Percentiles rank a stretch among this genome's conserved stretches.
These are phyloP conservation scores for Solanum pimpinellifolium DNA, from an alignment of 257 asterid species.

Conservation along the genomic window DNA sequence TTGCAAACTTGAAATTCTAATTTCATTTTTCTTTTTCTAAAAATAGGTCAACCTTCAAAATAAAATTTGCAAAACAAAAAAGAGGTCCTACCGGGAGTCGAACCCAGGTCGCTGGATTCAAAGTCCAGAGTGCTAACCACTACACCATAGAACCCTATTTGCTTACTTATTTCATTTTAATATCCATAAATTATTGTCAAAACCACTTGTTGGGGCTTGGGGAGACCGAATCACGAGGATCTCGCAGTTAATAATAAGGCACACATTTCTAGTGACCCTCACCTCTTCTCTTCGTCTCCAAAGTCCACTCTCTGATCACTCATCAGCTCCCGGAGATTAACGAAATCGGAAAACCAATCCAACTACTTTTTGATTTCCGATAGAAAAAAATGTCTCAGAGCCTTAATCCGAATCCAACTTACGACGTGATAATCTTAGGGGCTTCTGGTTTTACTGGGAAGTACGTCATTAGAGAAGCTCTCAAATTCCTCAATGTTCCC, in stretches of 20 bases:
- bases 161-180: fast-evolving
- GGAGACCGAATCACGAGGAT: background rate
- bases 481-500: conserved; percentile 59
- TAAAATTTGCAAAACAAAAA: background rate
- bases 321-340: background rate
- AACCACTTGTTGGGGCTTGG: background rate
- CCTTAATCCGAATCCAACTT: background rate
- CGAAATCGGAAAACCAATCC: background rate
- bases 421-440: conserved; percentile 62
- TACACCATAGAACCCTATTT: conserved; percentile 40
- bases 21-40: too few relatives aligned
- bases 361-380: background rate
- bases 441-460: conserved; percentile 95
- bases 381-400: background rate
- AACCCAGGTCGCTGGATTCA: conserved; percentile 99
- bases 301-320: background rate
- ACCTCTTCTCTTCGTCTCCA: background rate
- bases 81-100: conserved; percentile 98
- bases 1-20: too few relatives aligned
- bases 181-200: background rate
- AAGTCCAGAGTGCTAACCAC: conserved; percentile 99
- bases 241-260: background rate
- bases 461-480: conserved; percentile 76
- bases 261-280: background rate
- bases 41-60: too few relatives aligned